Conservation (phyloP, 1,284 basidiomycete genomes). For the Macrocybe sp. region DNA sequence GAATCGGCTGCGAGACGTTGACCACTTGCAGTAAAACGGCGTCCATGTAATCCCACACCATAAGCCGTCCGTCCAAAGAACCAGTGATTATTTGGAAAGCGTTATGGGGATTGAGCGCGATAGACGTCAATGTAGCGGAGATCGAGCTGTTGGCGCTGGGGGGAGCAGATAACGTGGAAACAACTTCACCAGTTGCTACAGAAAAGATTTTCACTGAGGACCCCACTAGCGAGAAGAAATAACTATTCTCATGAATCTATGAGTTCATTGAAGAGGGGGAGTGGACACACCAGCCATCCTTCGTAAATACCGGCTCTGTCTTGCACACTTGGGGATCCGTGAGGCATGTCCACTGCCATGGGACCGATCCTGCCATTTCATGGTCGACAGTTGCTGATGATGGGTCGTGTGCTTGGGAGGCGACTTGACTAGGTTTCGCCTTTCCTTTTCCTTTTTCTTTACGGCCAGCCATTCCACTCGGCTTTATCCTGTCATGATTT, state of each 20-base stretch:
- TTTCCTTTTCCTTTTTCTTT: slow-evolving; percentile 37
- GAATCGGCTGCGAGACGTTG: slow-evolving; percentile 65
- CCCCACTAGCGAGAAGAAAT: slow-evolving; percentile 82
- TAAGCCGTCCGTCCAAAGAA: slow-evolving; percentile 79
- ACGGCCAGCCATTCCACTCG: slow-evolving; percentile 8
- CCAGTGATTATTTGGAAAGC: slow-evolving; percentile 87
- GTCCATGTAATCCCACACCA: slow-evolving; percentile 94
- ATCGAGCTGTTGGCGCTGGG: slow-evolving; percentile 29
- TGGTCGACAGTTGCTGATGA: slow-evolving; percentile 2
- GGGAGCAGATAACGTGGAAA: slow-evolving; percentile 72
- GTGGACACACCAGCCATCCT: slow-evolving; percentile 73
- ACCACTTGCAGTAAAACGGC: slow-evolving; percentile 77
- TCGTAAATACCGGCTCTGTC: slow-evolving; percentile 75
- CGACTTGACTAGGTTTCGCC: slow-evolving; percentile 5
- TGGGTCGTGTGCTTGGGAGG: slow-evolving; percentile 1
- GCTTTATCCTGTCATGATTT: slow-evolving; percentile 17
- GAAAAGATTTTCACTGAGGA: slow-evolving; percentile 82
- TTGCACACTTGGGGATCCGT: slow-evolving; percentile 66
- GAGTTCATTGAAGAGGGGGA: slow-evolving; percentile 1
- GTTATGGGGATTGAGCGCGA: slow-evolving; percentile 82
- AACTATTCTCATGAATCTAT: slow-evolving; percentile 40
- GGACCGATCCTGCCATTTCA: slow-evolving; percentile 21
- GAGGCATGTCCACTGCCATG: slow-evolving; percentile 70
- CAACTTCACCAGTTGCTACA: slow-evolving; percentile 65
- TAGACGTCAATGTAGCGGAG: slow-evolving; percentile 66